These are phyloP conservation scores for Cyclanthera cordifolia DNA, from an alignment of 306 rosid genomes.

Conservation along the genomic window DNA sequence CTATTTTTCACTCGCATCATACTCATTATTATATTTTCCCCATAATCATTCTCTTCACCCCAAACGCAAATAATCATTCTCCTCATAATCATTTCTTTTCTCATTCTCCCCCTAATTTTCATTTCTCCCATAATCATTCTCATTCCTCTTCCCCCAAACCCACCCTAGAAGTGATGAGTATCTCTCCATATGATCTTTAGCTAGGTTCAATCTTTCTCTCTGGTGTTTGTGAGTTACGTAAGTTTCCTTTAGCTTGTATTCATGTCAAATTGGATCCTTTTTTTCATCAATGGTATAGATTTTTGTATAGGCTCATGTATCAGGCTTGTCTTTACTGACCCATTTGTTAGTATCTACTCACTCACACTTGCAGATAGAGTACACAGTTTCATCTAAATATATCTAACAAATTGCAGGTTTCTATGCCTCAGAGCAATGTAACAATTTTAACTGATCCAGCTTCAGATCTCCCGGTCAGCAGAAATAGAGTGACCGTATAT, in stretches of 20 bases:
- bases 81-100: too few species aligned
- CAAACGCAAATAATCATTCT: too few species aligned
- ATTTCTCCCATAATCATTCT: too few species aligned
- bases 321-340: not conserved
- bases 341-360: not conserved
- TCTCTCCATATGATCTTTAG: not conserved
- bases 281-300: not conserved
- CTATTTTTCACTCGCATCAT: too few species aligned
- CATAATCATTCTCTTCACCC: too few species aligned
- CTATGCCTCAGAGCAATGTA: constrained; percentile 64
- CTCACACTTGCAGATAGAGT: not conserved
- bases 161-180: not conserved
- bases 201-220: not conserved
- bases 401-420: constrained; percentile 34
- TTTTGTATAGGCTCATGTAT: not conserved
- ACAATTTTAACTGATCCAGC: constrained; percentile 63
- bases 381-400: not conserved
- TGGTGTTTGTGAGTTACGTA: not conserved
- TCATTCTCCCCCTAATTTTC: too few species aligned
- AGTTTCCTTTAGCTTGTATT: not conserved
- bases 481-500: constrained; percentile 48
- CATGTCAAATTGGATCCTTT: not conserved
- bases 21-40: too few species aligned
- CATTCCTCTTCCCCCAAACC: too few species aligned
- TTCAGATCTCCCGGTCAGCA: constrained; percentile 54